phyloP scores from a whole-genome alignment of 129 eudicot genomes.

The Pulicaria dysenterica region DNA sequence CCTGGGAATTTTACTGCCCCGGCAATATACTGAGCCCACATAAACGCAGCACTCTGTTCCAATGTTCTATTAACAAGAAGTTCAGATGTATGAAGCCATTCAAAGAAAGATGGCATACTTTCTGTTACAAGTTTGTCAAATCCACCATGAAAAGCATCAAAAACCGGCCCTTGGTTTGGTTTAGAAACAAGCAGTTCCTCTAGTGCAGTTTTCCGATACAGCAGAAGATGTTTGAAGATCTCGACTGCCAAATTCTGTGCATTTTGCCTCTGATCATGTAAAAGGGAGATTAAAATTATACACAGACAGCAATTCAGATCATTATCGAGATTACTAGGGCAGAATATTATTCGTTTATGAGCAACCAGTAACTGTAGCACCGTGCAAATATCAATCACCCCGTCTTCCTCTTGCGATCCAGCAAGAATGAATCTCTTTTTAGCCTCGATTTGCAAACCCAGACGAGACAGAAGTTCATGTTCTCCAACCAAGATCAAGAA shows the following conservation, averaged over 20 bases:
- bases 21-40: conserved; percentile 85
- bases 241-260: conserved; percentile 73
- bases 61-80: conserved; percentile 61
- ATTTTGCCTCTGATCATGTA: conserved; percentile 63
- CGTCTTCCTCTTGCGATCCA: conserved; percentile 49
- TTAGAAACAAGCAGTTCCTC: conserved; percentile 84
- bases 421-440: conserved; percentile 39
- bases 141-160: conserved; percentile 94
- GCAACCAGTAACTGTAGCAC: conserved; percentile 88
- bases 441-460: conserved; percentile 64
- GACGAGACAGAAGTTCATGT: conserved; percentile 69
- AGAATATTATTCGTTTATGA: conserved; percentile 77
- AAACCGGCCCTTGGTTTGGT: conserved; percentile 62
- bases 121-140: conserved; percentile 86
- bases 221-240: conserved; percentile 77
- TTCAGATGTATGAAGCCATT: conserved; percentile 78
- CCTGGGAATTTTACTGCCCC: conserved; percentile 88
- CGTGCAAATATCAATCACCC: conserved; percentile 63
- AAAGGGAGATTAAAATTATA: conserved; percentile 69
- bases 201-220: conserved; percentile 80
- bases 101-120: conserved; percentile 57
- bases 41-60: conserved; percentile 76
- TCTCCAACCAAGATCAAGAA: conserved; percentile 77
- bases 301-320: conserved; percentile 90
- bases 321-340: conserved; percentile 85